These are phyloP conservation scores for Vitis cinerea DNA, from an alignment of 164 flowering plant species.

Conservation along the genomic window DNA sequence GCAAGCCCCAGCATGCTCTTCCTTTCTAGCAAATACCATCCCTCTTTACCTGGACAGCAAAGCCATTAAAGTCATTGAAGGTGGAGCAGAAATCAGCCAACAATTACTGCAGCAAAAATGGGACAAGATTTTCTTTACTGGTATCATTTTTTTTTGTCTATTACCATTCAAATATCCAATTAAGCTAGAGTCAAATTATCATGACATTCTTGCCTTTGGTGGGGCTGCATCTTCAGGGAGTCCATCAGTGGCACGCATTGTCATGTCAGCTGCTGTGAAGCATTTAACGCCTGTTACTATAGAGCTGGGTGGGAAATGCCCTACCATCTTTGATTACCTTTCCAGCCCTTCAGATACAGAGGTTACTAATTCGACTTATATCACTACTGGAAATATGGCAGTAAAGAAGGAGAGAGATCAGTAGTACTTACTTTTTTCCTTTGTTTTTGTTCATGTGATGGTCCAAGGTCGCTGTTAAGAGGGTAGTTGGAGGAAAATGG, in stretches of 20 bases:
- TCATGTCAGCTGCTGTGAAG: conserved; percentile 87
- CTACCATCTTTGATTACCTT: conserved; percentile 55
- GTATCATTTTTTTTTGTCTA: conserved; percentile 23
- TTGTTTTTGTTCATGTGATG: conserved; percentile 1
- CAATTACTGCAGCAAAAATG: conserved; percentile 60
- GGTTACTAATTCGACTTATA: conserved; percentile 29
- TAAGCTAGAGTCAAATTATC: no score
- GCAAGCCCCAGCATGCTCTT: conserved; percentile 58
- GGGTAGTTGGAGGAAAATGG: conserved; percentile 71
- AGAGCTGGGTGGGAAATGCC: conserved; percentile 95
- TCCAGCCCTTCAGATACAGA: conserved; percentile 38
- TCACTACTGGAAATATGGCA: neutral
- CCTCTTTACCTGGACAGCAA: conserved; percentile 63
- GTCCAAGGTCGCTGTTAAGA: conserved; percentile 53
- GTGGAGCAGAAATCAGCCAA: conserved; percentile 45
- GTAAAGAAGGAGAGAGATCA: neutral
- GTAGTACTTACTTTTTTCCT: neutral
- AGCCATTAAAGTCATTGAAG: conserved; percentile 68
- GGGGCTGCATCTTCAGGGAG: conserved; percentile 47
- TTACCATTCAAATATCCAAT: no score
- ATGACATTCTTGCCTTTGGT: no score
- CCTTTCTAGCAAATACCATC: conserved; percentile 51
- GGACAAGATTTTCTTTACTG: conserved; percentile 97
- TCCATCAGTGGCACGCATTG: conserved; percentile 56
- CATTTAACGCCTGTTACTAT: conserved; percentile 87